phyloP scores from a whole-genome alignment of 306 rosid species.

The Cucumis hystrix region DNA sequence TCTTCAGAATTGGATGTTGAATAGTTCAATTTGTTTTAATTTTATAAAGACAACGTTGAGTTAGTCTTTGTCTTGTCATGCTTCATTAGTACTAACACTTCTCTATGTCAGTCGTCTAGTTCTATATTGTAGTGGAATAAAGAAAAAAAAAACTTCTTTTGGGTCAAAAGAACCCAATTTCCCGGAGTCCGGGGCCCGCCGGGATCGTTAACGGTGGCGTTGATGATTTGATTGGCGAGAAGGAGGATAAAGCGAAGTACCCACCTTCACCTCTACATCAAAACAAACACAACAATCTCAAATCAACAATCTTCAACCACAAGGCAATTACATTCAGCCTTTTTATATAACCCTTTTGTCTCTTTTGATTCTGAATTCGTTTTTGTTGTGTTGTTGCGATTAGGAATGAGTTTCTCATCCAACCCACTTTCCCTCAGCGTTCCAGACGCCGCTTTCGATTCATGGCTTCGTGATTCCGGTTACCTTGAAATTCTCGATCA shows the following conservation, averaged over 20 bases:
- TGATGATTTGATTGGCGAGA: neutral
- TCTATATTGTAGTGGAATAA: too few relatives aligned
- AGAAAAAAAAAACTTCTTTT: too few relatives aligned
- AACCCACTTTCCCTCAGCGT: slow-evolving; percentile 92
- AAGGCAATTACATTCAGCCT: neutral
- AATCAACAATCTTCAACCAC: neutral
- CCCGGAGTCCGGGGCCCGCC: neutral
- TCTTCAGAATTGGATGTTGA: too few relatives aligned
- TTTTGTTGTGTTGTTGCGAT: neutral
- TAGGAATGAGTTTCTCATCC: slow-evolving; percentile 54
- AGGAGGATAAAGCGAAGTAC: neutral
- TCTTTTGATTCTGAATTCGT: neutral
- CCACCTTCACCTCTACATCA: neutral
- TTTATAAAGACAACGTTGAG: too few relatives aligned
- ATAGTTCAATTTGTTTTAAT: too few relatives aligned
- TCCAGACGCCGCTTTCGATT: slow-evolving; percentile 76
- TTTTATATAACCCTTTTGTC: neutral
- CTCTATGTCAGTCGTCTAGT: too few relatives aligned
- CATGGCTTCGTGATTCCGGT: slow-evolving; percentile 95
- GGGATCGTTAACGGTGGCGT: neutral
- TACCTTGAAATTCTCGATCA: slow-evolving; percentile 83
- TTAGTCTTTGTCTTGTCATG: too few relatives aligned
- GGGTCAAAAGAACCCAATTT: neutral
- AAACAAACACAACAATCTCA: too few relatives aligned
- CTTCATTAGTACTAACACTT: too few relatives aligned